Base-by-base conservation (phyloP, 169 alveolate species). In the Fabrea salina region DNA sequence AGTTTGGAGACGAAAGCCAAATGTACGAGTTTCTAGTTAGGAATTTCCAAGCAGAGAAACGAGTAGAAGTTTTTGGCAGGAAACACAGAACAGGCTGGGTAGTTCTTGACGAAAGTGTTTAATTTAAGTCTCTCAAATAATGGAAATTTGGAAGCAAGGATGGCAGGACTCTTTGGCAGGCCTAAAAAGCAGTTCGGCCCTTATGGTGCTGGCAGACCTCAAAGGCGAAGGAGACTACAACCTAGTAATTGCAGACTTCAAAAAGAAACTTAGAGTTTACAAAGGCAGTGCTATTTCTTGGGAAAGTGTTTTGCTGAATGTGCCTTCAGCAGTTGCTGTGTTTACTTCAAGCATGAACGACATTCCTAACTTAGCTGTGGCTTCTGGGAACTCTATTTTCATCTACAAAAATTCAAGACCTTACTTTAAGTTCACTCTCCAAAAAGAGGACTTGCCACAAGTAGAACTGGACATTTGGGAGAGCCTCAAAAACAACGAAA, bases 121-220 rank as follows among this genome's bases (percentile, higher is more conserved):
- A n/a, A n/a, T n/a, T 44, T 44, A 44, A 44, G 53, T 44, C 8
- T 8, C 16, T 44, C 8, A 56, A 56, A 19, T 22, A 56, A 61
- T 91, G 66, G 93, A 93, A 0, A 67, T 86, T 6, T 72, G 80
- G 80, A 50, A 13, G 8, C 19, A 72, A 22, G 7, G 22, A 7
- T 72, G 80, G 47, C n/a, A 27, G 6, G 80, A 72, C 54, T 50
- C 67, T 7, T 47, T 72, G 0, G 80, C 80, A 50, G 80, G 80
- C 25, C 67, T 72, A 67, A 22, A 30, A 32, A 70, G 47, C 1
- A 6, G 13, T 33, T 32, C 49, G 0, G 13, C 27, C 7, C 7
- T 37, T 1, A 72, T 72, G 47, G 25, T 32, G 1, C 33, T 72
- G 16, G 49, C 27, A 47, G 80, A 72, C 30, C 37, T 72, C 25